A percentile compares a stretch with the other conserved stretches of the same genome.
Evolutionary conservation across 73 alveolate species (phyloP).

Genomic region (Paramecium tetraurelia): DNA sequence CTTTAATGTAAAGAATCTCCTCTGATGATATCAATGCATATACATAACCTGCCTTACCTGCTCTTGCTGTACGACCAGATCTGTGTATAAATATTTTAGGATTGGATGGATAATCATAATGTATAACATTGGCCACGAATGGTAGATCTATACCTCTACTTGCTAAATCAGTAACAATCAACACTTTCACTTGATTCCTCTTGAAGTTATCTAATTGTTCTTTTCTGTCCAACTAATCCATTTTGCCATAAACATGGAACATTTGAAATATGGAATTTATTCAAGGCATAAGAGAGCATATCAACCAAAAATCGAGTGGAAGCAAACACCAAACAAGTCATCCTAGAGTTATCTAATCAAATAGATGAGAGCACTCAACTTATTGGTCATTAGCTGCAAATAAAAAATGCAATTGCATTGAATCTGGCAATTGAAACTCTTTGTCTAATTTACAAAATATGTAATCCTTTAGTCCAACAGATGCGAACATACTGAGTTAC

Average conservation of each 20-base stretch:
- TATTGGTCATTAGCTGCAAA: constrained; percentile 81
- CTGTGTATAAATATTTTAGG: constrained; percentile 95
- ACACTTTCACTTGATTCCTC: constrained; percentile 74
- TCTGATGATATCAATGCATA: constrained; percentile 83
- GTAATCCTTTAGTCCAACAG: constrained; percentile 94
- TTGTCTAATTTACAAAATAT: constrained; percentile 87
- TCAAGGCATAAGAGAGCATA: constrained; percentile 80
- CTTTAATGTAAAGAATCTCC: constrained; percentile 93
- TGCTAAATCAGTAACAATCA: constrained; percentile 96
- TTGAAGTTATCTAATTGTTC: constrained; percentile 79
- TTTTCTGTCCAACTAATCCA: constrained; percentile 93
- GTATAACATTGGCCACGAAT: constrained; percentile 90
- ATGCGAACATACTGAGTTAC: constrained; percentile 84
- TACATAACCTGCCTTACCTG: constrained; percentile 91
- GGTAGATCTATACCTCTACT: constrained; percentile 99
- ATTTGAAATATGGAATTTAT: constrained; percentile 73
- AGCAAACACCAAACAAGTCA: constrained; percentile 91
- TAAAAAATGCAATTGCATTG: constrained; percentile 82
- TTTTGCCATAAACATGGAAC: constrained; percentile 90
- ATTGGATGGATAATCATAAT: constrained; percentile 95
- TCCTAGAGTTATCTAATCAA: constrained; percentile 67
- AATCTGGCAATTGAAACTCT: constrained; percentile 93
- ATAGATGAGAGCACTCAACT: constrained; percentile 83
- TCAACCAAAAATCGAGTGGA: constrained; percentile 96
- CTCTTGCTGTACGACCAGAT: constrained; percentile 99